phyloP scores from a whole-genome alignment of 148 eudicot genomes.

The Polygonum aviculare region DNA sequence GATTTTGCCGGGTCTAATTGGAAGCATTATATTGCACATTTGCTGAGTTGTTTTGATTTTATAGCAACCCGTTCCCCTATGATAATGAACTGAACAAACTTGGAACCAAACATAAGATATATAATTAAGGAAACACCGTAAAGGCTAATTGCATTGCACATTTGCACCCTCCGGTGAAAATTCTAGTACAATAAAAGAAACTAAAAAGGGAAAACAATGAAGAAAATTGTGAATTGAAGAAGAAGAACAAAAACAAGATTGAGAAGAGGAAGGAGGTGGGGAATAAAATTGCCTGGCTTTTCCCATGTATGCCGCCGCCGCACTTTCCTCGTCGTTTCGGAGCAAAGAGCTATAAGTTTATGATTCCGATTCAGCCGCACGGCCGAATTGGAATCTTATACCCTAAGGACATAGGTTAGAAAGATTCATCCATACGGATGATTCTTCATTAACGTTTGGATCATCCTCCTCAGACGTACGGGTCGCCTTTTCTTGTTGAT shows the following conservation, averaged over 20 bases:
- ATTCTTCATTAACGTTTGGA: too few species aligned
- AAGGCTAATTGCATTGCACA: not conserved
- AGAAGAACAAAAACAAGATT: not conserved
- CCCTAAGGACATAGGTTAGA: too few species aligned
- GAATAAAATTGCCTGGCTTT: not conserved
- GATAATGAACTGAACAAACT: not conserved
- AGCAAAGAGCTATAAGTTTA: not conserved
- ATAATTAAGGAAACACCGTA: not conserved
- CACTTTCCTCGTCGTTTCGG: not conserved
- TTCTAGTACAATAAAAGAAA: not conserved
- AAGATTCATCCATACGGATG: too few species aligned
- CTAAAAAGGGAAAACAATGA: not conserved
- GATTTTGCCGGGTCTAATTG: too few species aligned
- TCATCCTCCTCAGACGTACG: not conserved
- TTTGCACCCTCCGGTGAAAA: not conserved
- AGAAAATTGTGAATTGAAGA: not conserved
- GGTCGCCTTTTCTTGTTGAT: not conserved
- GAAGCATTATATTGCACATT: not conserved
- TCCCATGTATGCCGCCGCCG: constrained; percentile 3
- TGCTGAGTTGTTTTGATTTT: too few species aligned
- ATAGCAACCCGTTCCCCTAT: not conserved
- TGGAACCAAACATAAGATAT: not conserved
- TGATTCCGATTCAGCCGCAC: not conserved
- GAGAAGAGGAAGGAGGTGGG: not conserved
- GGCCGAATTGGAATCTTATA: not conserved